A percentile compares a stretch with the other conserved stretches of the same genome.
phyloP scores from a whole-genome alignment of 179 eudicot species.

The Beta lomatogona region DNA sequence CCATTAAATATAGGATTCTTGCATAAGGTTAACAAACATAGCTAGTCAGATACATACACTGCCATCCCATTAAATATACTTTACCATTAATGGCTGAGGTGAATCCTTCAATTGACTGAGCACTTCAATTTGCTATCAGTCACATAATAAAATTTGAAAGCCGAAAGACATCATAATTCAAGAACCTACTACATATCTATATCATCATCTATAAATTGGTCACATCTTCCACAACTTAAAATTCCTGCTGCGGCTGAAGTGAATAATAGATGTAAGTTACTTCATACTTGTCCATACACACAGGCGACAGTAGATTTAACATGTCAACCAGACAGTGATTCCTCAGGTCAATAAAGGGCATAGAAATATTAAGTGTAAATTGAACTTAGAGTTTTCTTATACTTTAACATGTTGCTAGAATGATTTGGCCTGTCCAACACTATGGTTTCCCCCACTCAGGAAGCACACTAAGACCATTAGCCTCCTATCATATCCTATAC shows the following conservation, averaged over 20 bases:
- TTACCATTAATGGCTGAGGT: background rate
- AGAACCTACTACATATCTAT: background rate
- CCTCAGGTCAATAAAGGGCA: background rate
- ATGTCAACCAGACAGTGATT: background rate
- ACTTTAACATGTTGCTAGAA: background rate
- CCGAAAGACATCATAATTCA: background rate
- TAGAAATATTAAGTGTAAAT: background rate
- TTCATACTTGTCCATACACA: conserved; percentile 11
- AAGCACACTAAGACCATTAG: background rate
- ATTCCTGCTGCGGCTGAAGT: background rate
- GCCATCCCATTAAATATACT: background rate
- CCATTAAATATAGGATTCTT: background rate
- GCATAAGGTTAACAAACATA: background rate
- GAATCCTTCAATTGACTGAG: background rate
- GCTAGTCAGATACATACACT: background rate
- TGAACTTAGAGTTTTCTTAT: background rate
- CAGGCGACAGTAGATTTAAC: background rate
- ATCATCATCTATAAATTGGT: background rate
- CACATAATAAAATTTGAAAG: background rate
- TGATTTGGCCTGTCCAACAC: background rate
- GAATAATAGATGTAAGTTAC: background rate
- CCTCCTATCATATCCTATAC: background rate
- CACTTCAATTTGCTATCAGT: background rate
- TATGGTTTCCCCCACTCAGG: background rate
- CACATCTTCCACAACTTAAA: background rate